Evolutionary conservation across 768 basidiomycete species (phyloP).

Genomic region (Galerina marginata): DNA sequence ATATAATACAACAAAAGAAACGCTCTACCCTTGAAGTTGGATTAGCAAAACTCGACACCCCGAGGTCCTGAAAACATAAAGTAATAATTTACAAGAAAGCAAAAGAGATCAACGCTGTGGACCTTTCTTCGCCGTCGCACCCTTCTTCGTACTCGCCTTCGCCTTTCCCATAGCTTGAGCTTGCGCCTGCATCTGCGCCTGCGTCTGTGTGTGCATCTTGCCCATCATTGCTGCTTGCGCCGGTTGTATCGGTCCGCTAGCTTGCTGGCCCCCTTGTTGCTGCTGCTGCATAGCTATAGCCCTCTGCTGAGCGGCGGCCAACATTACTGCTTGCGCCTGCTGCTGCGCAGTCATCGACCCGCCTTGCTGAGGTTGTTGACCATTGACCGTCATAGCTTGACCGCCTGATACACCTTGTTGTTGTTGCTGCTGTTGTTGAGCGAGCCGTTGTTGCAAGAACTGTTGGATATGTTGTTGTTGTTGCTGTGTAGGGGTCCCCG

Average conservation of each 20-base stretch:
- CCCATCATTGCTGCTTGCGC: conserved; percentile 12
- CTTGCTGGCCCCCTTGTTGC: background rate
- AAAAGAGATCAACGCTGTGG: conserved; percentile 2
- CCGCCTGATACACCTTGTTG: background rate
- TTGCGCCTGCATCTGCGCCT: conserved; percentile 15
- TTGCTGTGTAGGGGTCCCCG: conserved; percentile 1
- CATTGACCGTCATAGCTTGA: conserved; percentile 3
- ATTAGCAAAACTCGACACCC: too few species aligned
- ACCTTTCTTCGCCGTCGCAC: conserved; percentile 9
- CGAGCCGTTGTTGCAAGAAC: conserved; percentile 9
- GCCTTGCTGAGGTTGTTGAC: background rate
- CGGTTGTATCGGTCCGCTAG: background rate
- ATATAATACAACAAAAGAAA: too few species aligned
- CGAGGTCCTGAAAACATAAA: background rate
- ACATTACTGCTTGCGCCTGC: background rate
- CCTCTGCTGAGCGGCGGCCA: background rate
- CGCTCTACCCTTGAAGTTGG: too few species aligned
- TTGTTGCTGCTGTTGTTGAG: conserved; percentile 16
- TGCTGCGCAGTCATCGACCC: background rate
- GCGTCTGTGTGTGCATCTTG: conserved; percentile 17
- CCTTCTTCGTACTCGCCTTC: conserved; percentile 7
- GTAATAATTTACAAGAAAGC: background rate
- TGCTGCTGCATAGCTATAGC: background rate
- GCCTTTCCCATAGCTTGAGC: conserved; percentile 16
- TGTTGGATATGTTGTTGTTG: conserved; percentile 15